Evolutionary conservation across 2,329 filamentous ascomycete genomes (phyloP), one percentile per base, ranked within the genome.

Genomic region (Didymella lethalis): DNA sequence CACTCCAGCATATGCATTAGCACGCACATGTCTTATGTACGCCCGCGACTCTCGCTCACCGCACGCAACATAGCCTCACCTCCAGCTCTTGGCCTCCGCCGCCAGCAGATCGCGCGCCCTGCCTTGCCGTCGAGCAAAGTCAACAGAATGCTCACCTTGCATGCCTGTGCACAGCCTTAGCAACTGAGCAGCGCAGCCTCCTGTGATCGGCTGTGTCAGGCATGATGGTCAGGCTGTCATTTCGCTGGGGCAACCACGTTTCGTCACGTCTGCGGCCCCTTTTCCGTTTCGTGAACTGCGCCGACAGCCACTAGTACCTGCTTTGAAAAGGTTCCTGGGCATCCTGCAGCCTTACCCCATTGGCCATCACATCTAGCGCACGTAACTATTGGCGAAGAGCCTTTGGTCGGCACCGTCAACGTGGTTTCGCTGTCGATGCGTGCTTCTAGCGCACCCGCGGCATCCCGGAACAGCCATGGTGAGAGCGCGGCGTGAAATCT

Each of bases 271-370:
- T 29, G 29, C 45, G 48, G 56, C 62, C 65, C 62, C 63, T 64
- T 63, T 67, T 64, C 62, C 54, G 29, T 56, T 54, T 58, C 45
- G 53, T 59, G 53, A 47, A 48, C 57, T 53, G 63, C 63, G 58
- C 57, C 64, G 62, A 49, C 61, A 56, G 52, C 64, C 52, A 50
- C 66, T 67, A 61, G 65, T 66, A 55, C 59, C 58, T 64, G 50
- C 62, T 65, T 64, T 62, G 65, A 65, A 59, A 51, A 68, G 64
- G 72, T 75, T 70, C 71, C 70, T 74, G 72, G 61, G 49, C 54
- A 51, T 64, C 64, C 66, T 72, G 67, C 71, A 74, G 70, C 72
- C 71, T 71, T 68, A 68, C 65, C 65, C 64, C 57, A 64, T 66
- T 67, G 61, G 64, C 64, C 59, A 18, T 53, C 52, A 57, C 49